Evolutionary conservation across 1,284 basidiomycete genomes (phyloP).

Genomic region (Ceratobasidium sp.): DNA sequence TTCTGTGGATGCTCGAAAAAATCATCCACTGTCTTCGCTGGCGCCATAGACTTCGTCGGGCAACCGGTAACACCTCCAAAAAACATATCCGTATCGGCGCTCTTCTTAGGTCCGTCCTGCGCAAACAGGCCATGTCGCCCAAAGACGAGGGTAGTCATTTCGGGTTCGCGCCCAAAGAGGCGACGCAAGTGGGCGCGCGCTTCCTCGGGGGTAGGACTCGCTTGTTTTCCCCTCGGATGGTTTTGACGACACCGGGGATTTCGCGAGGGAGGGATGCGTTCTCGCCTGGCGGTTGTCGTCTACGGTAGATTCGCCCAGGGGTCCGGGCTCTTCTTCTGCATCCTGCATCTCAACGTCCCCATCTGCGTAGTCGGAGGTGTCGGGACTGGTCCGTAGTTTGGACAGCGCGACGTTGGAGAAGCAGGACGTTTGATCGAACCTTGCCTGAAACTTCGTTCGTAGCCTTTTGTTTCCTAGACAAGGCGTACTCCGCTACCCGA

Average conservation of each 20-base stretch:
- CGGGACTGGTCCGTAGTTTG: constrained; percentile 38
- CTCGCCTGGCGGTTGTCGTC: constrained; percentile 68
- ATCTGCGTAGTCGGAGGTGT: constrained; percentile 45
- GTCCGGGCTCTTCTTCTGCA: constrained; percentile 46
- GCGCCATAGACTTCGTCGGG: constrained; percentile 98
- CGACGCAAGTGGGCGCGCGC: constrained; percentile 93
- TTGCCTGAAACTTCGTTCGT: constrained; percentile 70
- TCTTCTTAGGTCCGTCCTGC: constrained; percentile 62
- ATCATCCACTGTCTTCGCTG: constrained; percentile 91
- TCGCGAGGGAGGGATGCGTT: constrained; percentile 66
- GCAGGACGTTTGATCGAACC: constrained; percentile 78
- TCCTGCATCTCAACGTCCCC: constrained; percentile 50
- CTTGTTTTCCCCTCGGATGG: constrained; percentile 82
- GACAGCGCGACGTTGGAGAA: constrained; percentile 49
- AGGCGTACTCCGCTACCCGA: constrained; percentile 95
- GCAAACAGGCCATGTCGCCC: constrained; percentile 93
- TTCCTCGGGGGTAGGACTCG: constrained; percentile 93
- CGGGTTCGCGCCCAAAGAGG: constrained; percentile 87
- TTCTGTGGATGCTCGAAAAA: constrained; percentile 98
- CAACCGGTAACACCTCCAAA: constrained; percentile 91
- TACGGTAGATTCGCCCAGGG: constrained; percentile 56
- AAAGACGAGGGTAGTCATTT: constrained; percentile 89
- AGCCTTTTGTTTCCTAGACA: constrained; percentile 83
- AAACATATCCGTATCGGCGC: constrained; percentile 93
- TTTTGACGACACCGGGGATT: constrained; percentile 84